phyloP scores from a whole-genome alignment of 352 stramenopile genomes.

The Pythium grandisporangium region DNA sequence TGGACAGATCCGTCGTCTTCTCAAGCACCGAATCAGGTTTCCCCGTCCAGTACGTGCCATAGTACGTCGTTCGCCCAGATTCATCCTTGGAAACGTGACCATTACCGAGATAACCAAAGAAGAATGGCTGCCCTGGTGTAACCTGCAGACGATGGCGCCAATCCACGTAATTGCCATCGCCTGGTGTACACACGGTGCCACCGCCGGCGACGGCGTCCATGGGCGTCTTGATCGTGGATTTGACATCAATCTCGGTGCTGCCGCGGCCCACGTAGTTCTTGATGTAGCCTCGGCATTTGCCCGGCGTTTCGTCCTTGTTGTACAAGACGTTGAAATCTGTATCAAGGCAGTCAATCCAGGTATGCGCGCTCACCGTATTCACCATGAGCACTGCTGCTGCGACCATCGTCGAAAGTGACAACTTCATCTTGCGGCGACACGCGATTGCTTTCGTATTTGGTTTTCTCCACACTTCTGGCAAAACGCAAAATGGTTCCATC shows the following conservation, averaged over 20 bases:
- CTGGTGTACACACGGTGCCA: slow-evolving; percentile 14
- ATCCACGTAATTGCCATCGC: slow-evolving; percentile 12
- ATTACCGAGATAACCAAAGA: slow-evolving; percentile 40
- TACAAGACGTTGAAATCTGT: slow-evolving; percentile 30
- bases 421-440: no score
- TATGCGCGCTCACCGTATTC: slow-evolving; percentile 17
- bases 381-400: not conserved
- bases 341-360: slow-evolving; percentile 57
- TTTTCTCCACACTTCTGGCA: no score
- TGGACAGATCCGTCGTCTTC: slow-evolving; percentile 26
- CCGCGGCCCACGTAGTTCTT: slow-evolving; percentile 37
- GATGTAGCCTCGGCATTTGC: slow-evolving; percentile 35
- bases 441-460: no score
- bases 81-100: slow-evolving; percentile 47
- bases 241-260: slow-evolving; percentile 13
- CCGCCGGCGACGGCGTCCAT: slow-evolving; percentile 16
- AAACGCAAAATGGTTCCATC: no score
- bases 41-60: slow-evolving; percentile 42
- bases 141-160: slow-evolving; percentile 15
- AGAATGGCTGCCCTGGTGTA: slow-evolving; percentile 18
- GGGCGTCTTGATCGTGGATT: slow-evolving; percentile 28
- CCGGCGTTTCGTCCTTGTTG: slow-evolving; percentile 21
- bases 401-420: no score
- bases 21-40: slow-evolving; percentile 16
- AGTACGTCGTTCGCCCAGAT: slow-evolving; percentile 25